A percentile compares a stretch with the other conserved stretches of the same genome.
Evolutionary conservation across 345 rosid genomes (phyloP).

Genomic region (Leavenworthia alabamica): DNA sequence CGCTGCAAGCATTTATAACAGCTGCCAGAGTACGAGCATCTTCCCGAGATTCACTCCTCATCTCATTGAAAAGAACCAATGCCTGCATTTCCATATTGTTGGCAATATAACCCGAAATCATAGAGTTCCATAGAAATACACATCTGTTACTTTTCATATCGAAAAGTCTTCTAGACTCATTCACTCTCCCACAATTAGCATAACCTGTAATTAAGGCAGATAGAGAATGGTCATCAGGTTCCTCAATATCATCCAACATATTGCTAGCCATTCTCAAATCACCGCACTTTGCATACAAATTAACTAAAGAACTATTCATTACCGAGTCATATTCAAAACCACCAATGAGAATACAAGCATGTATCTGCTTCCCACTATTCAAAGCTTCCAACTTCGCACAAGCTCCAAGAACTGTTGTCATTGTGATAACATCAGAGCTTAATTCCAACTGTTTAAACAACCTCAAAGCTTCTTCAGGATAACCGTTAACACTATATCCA

Average conservation of each 20-base stretch:
- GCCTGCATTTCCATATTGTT: conserved; percentile 53
- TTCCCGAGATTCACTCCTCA: conserved; percentile 41
- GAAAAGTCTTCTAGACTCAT: conserved; percentile 51
- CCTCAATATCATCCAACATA: conserved; percentile 38
- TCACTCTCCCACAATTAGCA: conserved; percentile 50
- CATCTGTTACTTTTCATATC: conserved; percentile 34
- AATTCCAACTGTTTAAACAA: conserved; percentile 44
- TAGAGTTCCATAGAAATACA: conserved; percentile 36
- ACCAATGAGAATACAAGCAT: conserved; percentile 44
- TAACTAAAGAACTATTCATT: conserved; percentile 57
- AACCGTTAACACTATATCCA: conserved; percentile 42
- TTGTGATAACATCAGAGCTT: conserved; percentile 40
- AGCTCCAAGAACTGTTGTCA: conserved; percentile 61
- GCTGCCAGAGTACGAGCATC: conserved; percentile 51
- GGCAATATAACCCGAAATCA: conserved; percentile 65
- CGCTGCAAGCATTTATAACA: conserved; percentile 50
- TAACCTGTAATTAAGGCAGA: conserved; percentile 73
- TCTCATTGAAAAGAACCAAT: conserved; percentile 45
- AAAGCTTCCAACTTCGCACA: conserved; percentile 54
- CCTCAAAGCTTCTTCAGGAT: conserved; percentile 44
- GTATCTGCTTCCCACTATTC: conserved; percentile 63
- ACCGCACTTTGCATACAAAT: conserved; percentile 66
- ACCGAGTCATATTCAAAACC: conserved; percentile 43
- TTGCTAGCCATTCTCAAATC: conserved; percentile 49
- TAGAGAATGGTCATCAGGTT: conserved; percentile 62